phyloP scores from a whole-genome alignment of 306 rosid genomes.

The Cucumis melo region DNA sequence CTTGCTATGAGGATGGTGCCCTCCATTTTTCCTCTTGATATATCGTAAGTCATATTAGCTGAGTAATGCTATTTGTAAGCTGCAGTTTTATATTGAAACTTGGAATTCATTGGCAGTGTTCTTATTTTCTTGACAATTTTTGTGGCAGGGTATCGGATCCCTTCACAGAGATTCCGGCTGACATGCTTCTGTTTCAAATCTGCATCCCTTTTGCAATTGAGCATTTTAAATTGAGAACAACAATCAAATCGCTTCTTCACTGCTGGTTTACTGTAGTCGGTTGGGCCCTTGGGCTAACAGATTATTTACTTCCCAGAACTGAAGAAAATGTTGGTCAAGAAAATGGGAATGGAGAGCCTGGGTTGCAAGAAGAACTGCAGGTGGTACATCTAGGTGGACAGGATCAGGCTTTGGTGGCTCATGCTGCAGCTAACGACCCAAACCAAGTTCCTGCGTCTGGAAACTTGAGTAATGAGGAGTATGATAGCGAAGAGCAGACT shows the following conservation, averaged over 20 bases:
- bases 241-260: conserved; percentile 79
- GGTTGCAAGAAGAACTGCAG: conserved; percentile 69
- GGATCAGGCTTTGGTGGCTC: conserved; percentile 47
- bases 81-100: background rate
- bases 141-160: conserved; percentile 90
- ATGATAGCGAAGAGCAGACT: conserved; percentile 74
- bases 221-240: conserved; percentile 91
- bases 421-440: conserved; percentile 46
- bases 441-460: conserved; percentile 38
- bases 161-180: conserved; percentile 95
- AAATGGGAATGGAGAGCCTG: conserved; percentile 78
- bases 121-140: conserved; percentile 8
- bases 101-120: conserved; percentile 8
- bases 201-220: conserved; percentile 96
- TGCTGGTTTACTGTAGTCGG: conserved; percentile 94
- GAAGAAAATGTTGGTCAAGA: conserved; percentile 74
- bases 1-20: conserved; percentile 95
- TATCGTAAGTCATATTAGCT: conserved; percentile 51
- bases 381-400: conserved; percentile 50
- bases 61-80: background rate
- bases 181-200: conserved; percentile 97
- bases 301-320: conserved; percentile 77
- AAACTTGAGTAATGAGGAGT: conserved; percentile 46
- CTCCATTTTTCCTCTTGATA: conserved; percentile 87
- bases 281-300: conserved; percentile 93